These are phyloP conservation scores for Helminthosporium solani DNA, from an alignment of 2,329 filamentous ascomycete genomes.

Conservation along the genomic window DNA sequence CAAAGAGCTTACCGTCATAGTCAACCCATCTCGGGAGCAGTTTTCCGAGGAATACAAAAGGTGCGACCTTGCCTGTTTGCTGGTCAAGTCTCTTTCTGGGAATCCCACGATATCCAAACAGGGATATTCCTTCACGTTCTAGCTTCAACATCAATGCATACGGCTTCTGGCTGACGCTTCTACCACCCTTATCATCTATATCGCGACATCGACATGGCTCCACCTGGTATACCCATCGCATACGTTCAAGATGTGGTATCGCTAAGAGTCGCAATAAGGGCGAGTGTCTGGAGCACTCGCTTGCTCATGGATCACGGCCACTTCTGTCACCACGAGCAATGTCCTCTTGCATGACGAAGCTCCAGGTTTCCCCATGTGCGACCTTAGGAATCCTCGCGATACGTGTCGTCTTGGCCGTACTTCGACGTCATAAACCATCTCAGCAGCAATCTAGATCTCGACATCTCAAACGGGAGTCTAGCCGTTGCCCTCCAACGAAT, in stretches of 20 bases:
- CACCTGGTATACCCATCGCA: slow-evolving; percentile 11
- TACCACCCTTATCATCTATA: slow-evolving; percentile 13
- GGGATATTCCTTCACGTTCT: slow-evolving; percentile 24
- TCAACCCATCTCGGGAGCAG: neutral
- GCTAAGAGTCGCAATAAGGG: neutral
- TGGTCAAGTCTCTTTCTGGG: neutral
- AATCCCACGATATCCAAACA: slow-evolving; percentile 12
- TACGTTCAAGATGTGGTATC: slow-evolving; percentile 10
- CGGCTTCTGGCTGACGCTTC: slow-evolving; percentile 13
- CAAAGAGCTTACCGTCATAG: neutral
- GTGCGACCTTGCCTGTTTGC: slow-evolving; percentile 1
- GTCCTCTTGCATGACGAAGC: slow-evolving; percentile 14
- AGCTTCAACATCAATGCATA: slow-evolving; percentile 20
- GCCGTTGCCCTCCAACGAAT: slow-evolving; percentile 31
- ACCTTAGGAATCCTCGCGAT: slow-evolving; percentile 3
- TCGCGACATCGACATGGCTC: slow-evolving; percentile 13
- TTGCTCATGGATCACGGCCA: slow-evolving; percentile 2
- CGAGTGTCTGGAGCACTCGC: no score
- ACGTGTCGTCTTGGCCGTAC: neutral
- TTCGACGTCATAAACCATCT: slow-evolving; percentile 32
- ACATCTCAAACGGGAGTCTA: slow-evolving; percentile 18
- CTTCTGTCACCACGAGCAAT: slow-evolving; percentile 3
- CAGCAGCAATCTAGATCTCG: slow-evolving; percentile 18
- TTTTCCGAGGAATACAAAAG: neutral
- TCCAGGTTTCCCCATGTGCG: slow-evolving; percentile 19